phyloP scores from a whole-genome alignment of 495 filamentous ascomycete genomes.

The Podospora pseudocomata region DNA sequence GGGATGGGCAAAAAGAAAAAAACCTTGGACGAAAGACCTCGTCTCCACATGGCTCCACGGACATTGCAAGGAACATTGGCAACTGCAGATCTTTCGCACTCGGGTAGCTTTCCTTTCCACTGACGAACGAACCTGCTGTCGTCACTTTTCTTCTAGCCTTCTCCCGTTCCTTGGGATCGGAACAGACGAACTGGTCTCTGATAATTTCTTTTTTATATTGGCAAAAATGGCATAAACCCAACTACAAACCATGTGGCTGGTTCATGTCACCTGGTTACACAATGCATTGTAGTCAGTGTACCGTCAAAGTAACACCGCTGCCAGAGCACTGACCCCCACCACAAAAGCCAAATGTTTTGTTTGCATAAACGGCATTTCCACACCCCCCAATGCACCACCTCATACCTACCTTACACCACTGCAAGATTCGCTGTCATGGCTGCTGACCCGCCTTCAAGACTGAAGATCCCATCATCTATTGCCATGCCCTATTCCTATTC shows the following conservation, averaged over 20 bases:
- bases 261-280: background rate
- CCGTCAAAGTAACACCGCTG: background rate
- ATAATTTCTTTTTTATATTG: background rate
- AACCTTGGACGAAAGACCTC: constrained; percentile 2
- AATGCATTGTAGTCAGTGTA: background rate
- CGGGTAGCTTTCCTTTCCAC: background rate
- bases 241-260: background rate
- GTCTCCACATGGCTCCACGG: background rate
- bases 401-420: background rate
- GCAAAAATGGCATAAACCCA: too few relatives aligned
- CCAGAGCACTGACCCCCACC: too few relatives aligned
- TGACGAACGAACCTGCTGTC: background rate
- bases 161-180: background rate
- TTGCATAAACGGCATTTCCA: background rate
- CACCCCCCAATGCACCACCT: background rate
- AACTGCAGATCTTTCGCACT: background rate
- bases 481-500: background rate
- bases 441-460: too few relatives aligned
- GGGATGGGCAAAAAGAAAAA: background rate
- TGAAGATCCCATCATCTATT: background rate
- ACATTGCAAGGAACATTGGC: background rate
- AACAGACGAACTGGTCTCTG: background rate
- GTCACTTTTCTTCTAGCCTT: background rate
- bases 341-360: background rate
- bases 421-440: background rate